These are phyloP conservation scores for Phytophthora rubi DNA, from an alignment of 352 stramenopile genomes.

Conservation along the genomic window DNA sequence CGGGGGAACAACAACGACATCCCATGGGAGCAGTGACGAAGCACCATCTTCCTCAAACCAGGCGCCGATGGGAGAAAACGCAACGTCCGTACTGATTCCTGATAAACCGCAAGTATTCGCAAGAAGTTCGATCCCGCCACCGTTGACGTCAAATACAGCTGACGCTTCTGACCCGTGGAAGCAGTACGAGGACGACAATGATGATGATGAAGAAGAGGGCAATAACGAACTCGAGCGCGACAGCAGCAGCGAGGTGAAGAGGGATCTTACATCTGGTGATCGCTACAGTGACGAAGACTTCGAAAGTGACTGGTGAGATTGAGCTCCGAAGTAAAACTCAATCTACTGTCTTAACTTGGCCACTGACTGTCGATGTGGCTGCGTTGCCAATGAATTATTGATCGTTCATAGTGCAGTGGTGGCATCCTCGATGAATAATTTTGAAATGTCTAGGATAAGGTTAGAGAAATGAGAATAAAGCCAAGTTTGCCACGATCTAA, in stretches of 20 bases:
- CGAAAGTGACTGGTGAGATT: slow-evolving; percentile 52
- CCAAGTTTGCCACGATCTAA: slow-evolving; percentile 3
- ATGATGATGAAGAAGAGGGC: slow-evolving; percentile 21
- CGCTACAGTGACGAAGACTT: slow-evolving; percentile 67
- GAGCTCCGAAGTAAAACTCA: not conserved
- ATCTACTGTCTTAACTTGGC: not conserved
- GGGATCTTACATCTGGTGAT: slow-evolving; percentile 25
- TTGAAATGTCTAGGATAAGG: not conserved
- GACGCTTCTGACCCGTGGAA: slow-evolving; percentile 29
- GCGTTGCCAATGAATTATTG: too few species aligned
- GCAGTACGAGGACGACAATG: slow-evolving; percentile 39
- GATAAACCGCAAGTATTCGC: not conserved
- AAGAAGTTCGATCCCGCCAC: not conserved
- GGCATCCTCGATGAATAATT: not conserved
- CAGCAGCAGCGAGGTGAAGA: slow-evolving; percentile 8
- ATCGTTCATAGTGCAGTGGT: too few species aligned
- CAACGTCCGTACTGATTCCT: not conserved
- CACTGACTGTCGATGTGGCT: too few species aligned
- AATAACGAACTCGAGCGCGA: slow-evolving; percentile 36
- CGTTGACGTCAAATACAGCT: slow-evolving; percentile 5
- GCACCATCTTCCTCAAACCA: slow-evolving; percentile 9
- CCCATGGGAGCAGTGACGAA: not conserved
- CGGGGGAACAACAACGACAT: not conserved
- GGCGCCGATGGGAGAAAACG: not conserved
- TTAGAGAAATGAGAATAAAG: not conserved